Base-by-base conservation (phyloP, 176 grass and related monocot genomes). In the Leersia perrieri region DNA sequence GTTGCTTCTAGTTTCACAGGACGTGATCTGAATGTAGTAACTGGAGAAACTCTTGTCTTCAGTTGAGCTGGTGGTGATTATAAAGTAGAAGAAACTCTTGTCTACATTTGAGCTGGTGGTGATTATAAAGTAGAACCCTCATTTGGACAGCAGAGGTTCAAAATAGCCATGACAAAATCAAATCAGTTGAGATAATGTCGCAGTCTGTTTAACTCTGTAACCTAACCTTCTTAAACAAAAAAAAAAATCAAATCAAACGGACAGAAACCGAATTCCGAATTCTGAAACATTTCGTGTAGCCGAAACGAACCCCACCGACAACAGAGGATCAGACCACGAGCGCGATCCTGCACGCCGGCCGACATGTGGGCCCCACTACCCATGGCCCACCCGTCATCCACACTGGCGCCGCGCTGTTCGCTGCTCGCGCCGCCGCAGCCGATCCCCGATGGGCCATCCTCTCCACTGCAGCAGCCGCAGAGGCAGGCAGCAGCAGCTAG, bases 261-360 rank as follows among this genome's bases (percentile, higher is more conserved):
- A 16, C 42, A 47, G 1, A 39, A 70, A 27, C 66, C 3, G 12
- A 39, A 31, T 11, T 25, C 63, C 22, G 33, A 12, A 30, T 39
- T 80, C 20, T 0, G 29, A 77, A 77, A 77, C 58, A 22, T 31
- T 63, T 44, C 10, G 31, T 10, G 68, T 26, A 7, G 36, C 47
- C 34, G 32, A 68, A 40, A n/a, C n/a, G n/a, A n/a, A 30, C 53
- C 82, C 55, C 82, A 85, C 72, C 72, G 77, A 81, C 87, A 85
- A 67, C 82, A 65, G 27, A 62, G 23, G 63, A 70, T 8, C 16
- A 25, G 9, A 5, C 16, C 32, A 2, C 10, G 4, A 11, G 9
- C 32, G 20, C 16, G 14, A 23, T 20, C 10, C 7, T n/a, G 2
- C 25, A 62, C 32, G 0, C 11, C 33, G 30, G 3, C 71, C 33